Conservation (phyloP, 2,329 filamentous ascomycete genomes). For the Monilinia aucupariae region DNA sequence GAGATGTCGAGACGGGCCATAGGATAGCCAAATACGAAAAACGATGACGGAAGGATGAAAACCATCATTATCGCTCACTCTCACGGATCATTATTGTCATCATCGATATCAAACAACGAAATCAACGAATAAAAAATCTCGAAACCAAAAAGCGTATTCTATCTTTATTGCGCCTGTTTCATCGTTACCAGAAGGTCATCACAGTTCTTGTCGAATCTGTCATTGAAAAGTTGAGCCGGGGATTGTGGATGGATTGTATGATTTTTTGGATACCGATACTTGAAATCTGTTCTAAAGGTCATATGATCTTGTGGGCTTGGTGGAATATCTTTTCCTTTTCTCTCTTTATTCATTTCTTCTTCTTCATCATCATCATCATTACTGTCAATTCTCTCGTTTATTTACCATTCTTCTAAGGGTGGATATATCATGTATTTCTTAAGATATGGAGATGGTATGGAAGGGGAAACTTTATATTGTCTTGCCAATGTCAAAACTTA, state of each 20-base stretch:
- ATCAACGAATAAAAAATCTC: neutral
- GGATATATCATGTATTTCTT: slow-evolving; percentile 9
- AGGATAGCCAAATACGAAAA: neutral
- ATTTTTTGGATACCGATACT: too few species aligned
- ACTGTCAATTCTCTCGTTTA: neutral
- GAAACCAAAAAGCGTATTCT: neutral
- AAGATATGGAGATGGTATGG: neutral
- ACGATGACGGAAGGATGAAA: neutral
- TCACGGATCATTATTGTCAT: neutral
- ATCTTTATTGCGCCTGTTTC: neutral
- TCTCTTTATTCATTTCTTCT: too few species aligned
- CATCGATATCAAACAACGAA: neutral
- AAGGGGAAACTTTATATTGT: neutral
- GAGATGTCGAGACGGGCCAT: neutral
- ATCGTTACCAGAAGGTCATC: neutral
- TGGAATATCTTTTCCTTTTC: neutral
- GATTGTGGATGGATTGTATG: neutral
- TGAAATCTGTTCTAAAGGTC: too few species aligned
- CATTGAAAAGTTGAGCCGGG: neutral
- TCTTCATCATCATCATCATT: neutral
- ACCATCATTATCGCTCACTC: neutral
- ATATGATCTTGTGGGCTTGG: too few species aligned
- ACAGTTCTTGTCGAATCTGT: neutral
- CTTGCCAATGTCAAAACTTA: neutral
- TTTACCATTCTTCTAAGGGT: neutral